Evolutionary conservation across 2,329 filamentous ascomycete species (phyloP).

Genomic region (Chaetomium strumarium): DNA sequence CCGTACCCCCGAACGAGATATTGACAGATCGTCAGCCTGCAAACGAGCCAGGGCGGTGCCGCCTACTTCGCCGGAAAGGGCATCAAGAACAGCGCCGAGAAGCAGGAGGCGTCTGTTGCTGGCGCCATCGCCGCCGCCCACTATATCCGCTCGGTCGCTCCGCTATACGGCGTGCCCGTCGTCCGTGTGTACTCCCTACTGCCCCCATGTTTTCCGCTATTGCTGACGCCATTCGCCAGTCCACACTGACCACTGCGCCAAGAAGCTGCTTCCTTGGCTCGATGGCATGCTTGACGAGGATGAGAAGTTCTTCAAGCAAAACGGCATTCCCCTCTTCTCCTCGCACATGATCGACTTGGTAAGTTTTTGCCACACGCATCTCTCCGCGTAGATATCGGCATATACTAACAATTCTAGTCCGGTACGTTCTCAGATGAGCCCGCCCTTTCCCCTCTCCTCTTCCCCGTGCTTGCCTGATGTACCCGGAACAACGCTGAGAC

Average conservation of each 20-base stretch:
- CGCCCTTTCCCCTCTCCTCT: background rate
- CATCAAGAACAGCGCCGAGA: slow-evolving; percentile 61
- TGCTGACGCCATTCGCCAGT: slow-evolving; percentile 34
- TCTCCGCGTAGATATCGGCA: background rate
- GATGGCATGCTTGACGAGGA: slow-evolving; percentile 94
- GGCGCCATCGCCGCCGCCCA: slow-evolving; percentile 85
- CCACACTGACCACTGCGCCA: slow-evolving; percentile 97
- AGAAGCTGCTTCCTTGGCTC: slow-evolving; percentile 98
- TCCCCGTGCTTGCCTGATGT: too few relatives aligned
- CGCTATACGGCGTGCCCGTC: slow-evolving; percentile 82
- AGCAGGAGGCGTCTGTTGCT: slow-evolving; percentile 83
- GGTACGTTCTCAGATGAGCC: slow-evolving; percentile 1
- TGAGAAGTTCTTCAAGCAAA: slow-evolving; percentile 89
- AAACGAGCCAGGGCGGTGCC: slow-evolving; percentile 88
- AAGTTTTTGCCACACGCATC: background rate
- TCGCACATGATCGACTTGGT: slow-evolving; percentile 95
- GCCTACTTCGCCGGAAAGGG: slow-evolving; percentile 92
- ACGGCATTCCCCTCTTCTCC: slow-evolving; percentile 89
- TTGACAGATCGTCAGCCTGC: slow-evolving; percentile 55
- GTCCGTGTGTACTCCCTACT: slow-evolving; percentile 40
- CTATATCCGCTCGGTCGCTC: slow-evolving; percentile 85
- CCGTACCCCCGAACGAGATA: background rate
- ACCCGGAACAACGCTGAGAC: background rate
- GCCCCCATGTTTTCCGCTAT: background rate
- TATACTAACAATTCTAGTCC: slow-evolving; percentile 12